These are phyloP conservation scores for Camellia japonica DNA, from an alignment of 148 eudicot genomes.

Conservation along the genomic window DNA sequence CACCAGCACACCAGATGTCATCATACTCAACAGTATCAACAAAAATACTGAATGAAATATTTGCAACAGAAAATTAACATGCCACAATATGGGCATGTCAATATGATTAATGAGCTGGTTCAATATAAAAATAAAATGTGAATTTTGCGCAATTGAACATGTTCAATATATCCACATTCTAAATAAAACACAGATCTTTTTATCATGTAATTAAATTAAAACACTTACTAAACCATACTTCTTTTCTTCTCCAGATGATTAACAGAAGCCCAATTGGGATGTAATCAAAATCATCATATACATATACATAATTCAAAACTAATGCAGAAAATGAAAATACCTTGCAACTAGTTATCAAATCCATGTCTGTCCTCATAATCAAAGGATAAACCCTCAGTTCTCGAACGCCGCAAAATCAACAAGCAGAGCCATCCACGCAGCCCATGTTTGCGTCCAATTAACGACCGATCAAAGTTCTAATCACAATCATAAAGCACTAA, in stretches of 20 bases:
- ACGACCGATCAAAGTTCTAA: slow-evolving; percentile 18
- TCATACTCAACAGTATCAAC: neutral
- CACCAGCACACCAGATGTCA: neutral
- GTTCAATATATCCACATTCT: neutral
- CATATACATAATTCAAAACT: neutral
- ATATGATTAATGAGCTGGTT: neutral
- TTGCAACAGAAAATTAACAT: neutral
- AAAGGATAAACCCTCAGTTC: neutral
- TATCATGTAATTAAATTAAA: neutral
- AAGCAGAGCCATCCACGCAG: neutral
- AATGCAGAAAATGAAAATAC: slow-evolving; percentile 26
- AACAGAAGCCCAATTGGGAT: neutral
- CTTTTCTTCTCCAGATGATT: neutral
- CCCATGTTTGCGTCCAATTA: neutral
- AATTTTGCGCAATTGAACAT: neutral
- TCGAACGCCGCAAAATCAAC: slow-evolving; percentile 3
- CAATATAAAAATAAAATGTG: neutral
- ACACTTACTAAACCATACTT: neutral
- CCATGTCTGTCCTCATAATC: slow-evolving; percentile 39
- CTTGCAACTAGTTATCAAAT: slow-evolving; percentile 77
- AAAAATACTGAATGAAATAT: neutral
- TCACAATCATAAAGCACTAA: neutral
- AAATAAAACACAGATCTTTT: neutral
- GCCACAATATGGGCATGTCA: neutral
- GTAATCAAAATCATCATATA: neutral